Evolutionary conservation across 2,329 filamentous ascomycete genomes (phyloP).

Genomic region (Fusarium sp.): DNA sequence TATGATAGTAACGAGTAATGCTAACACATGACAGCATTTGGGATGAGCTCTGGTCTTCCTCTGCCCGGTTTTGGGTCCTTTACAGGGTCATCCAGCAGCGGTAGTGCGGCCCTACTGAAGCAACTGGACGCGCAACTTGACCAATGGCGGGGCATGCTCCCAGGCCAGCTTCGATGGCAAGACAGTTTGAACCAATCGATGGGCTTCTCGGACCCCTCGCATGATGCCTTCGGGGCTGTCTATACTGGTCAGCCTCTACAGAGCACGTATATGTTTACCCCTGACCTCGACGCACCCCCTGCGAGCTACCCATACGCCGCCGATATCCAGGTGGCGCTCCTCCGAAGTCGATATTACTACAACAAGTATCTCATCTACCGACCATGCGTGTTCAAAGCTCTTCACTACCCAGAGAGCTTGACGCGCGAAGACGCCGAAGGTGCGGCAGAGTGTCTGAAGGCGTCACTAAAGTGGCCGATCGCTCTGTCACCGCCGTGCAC

Average conservation of each 20-base stretch:
- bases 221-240: slow-evolving; percentile 28
- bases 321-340: slow-evolving; percentile 66
- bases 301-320: slow-evolving; percentile 61
- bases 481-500: slow-evolving; percentile 65
- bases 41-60: slow-evolving; percentile 10
- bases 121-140: slow-evolving; percentile 65
- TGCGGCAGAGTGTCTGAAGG: slow-evolving; percentile 66
- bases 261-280: slow-evolving; percentile 35
- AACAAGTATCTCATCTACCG: slow-evolving; percentile 67
- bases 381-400: slow-evolving; percentile 68
- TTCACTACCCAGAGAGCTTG: slow-evolving; percentile 66
- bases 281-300: slow-evolving; percentile 36
- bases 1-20: not conserved
- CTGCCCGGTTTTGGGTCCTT: slow-evolving; percentile 32
- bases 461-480: slow-evolving; percentile 69
- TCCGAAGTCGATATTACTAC: slow-evolving; percentile 69
- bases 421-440: slow-evolving; percentile 64
- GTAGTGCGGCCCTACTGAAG: slow-evolving; percentile 52
- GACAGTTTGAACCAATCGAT: slow-evolving; percentile 55
- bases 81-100: slow-evolving; percentile 20
- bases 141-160: slow-evolving; percentile 67
- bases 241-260: slow-evolving; percentile 35
- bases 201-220: slow-evolving; percentile 36
- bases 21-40: slow-evolving; percentile 35
- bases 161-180: slow-evolving; percentile 65